phyloP scores from a whole-genome alignment of 1,284 basidiomycete genomes.

The Leccinum pachyderme region DNA sequence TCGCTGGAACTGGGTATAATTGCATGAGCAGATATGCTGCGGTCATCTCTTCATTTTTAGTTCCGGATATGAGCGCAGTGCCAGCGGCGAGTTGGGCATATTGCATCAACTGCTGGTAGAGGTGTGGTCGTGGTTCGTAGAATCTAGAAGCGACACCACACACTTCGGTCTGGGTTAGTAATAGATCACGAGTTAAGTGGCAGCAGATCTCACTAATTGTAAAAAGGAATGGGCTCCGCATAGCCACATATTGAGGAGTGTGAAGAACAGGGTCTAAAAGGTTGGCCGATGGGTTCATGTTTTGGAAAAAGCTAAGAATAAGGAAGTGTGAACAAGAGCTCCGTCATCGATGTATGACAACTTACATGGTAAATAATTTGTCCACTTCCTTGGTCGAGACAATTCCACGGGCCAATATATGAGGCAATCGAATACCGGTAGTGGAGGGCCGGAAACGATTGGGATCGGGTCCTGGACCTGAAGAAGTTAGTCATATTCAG shows the following conservation, averaged over 20 bases:
- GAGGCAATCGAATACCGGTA: conserved; percentile 53
- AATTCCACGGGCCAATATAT: conserved; percentile 68
- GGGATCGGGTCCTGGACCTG: conserved; percentile 47
- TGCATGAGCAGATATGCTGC: conserved; percentile 72
- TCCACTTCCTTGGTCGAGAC: conserved; percentile 73
- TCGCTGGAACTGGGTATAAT: conserved; percentile 69
- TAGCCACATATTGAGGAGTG: conserved; percentile 67
- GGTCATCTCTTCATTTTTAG: conserved; percentile 74
- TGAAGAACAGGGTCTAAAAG: conserved; percentile 75
- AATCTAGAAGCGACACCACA: conserved; percentile 78
- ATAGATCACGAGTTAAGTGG: background rate
- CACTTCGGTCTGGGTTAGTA: conserved; percentile 48
- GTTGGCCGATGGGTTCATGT: conserved; percentile 72
- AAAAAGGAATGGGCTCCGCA: conserved; percentile 76
- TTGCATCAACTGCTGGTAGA: conserved; percentile 67
- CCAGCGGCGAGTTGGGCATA: conserved; percentile 74
- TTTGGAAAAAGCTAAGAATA: conserved; percentile 66
- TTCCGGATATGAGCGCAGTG: conserved; percentile 65
- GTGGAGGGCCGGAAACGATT: conserved; percentile 31
- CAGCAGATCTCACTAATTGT: conserved; percentile 63
- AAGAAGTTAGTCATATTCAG: conserved; percentile 1
- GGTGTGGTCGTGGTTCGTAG: conserved; percentile 58
- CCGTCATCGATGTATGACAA: conserved; percentile 9
- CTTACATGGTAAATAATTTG: conserved; percentile 75
- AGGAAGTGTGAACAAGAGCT: conserved; percentile 6